phyloP scores from a whole-genome alignment of 1,284 basidiomycete species.

The Thelephora terrestris region DNA sequence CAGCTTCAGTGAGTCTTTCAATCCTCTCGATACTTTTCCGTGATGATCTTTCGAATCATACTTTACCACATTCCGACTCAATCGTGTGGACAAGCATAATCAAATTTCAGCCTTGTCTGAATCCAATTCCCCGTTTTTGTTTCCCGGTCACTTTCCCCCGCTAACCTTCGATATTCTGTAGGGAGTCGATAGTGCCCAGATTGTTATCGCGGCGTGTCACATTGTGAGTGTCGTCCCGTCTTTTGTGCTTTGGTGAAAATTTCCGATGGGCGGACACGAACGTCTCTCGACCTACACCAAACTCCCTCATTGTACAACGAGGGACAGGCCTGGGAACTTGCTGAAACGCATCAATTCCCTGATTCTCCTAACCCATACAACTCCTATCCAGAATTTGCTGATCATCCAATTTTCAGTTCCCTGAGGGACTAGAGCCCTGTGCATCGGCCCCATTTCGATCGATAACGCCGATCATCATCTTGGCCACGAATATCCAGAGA shows the following conservation, averaged over 20 bases:
- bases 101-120: conserved; percentile 73
- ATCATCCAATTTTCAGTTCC: no score
- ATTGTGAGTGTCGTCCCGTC: conserved; percentile 20
- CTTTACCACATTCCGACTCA: conserved; percentile 57
- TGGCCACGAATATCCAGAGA: no score
- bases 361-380: conserved; percentile 35
- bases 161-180: conserved; percentile 15
- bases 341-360: conserved; percentile 70
- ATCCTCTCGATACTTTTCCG: conserved; percentile 7
- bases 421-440: no score
- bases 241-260: conserved; percentile 32
- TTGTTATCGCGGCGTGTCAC: neutral
- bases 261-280: conserved; percentile 66
- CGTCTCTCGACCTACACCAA: conserved; percentile 39
- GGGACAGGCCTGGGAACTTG: conserved; percentile 53
- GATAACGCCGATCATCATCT: no score
- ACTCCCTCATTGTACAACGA: conserved; percentile 48
- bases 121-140: conserved; percentile 9
- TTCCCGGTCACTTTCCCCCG: conserved; percentile 1
- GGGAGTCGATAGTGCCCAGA: conserved; percentile 8
- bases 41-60: conserved; percentile 53
- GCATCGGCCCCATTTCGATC: no score
- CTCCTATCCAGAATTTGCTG: no score
- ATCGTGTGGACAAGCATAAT: conserved; percentile 45
- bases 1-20: conserved; percentile 9